Conservation (phyloP, 805 yeast genomes). For the Tetrapisispora pingtungensis region DNA sequence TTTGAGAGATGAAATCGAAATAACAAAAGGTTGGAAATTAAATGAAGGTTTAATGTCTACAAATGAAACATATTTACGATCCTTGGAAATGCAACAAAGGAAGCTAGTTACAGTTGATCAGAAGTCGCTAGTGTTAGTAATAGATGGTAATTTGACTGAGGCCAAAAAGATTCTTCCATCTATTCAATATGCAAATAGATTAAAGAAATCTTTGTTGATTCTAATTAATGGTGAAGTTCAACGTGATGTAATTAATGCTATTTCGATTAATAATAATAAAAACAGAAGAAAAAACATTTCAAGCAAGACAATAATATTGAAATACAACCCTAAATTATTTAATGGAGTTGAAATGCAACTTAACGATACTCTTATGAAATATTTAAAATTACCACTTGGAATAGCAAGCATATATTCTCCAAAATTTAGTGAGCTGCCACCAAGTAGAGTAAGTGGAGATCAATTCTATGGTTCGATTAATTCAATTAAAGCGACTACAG, state of each 20-base stretch:
- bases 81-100: slow-evolving; percentile 17
- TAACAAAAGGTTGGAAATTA: slow-evolving; percentile 27
- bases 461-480: slow-evolving; percentile 22
- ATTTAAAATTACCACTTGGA: slow-evolving; percentile 22
- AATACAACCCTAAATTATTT: slow-evolving; percentile 15
- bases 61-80: slow-evolving; percentile 24
- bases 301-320: slow-evolving; percentile 15
- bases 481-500: slow-evolving; percentile 25
- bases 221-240: slow-evolving; percentile 20
- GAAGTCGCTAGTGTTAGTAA: slow-evolving; percentile 17
- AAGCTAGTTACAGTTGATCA: slow-evolving; percentile 19
- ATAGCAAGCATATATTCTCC: slow-evolving; percentile 22
- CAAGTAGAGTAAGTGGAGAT: slow-evolving; percentile 24
- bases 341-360: slow-evolving; percentile 15
- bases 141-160: slow-evolving; percentile 24
- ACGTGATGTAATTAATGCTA: slow-evolving; percentile 25
- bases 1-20: slow-evolving; percentile 19
- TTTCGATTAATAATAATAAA: slow-evolving; percentile 26
- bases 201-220: slow-evolving; percentile 17
- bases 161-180: slow-evolving; percentile 22
- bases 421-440: slow-evolving; percentile 19
- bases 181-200: slow-evolving; percentile 17
- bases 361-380: slow-evolving; percentile 18
- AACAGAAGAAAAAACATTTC: slow-evolving; percentile 16
- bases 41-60: slow-evolving; percentile 20